Percentiles rank a stretch among this genome's conserved stretches.
phyloP scores from a whole-genome alignment of 352 stramenopile species.

The Ophiocytium majus region DNA sequence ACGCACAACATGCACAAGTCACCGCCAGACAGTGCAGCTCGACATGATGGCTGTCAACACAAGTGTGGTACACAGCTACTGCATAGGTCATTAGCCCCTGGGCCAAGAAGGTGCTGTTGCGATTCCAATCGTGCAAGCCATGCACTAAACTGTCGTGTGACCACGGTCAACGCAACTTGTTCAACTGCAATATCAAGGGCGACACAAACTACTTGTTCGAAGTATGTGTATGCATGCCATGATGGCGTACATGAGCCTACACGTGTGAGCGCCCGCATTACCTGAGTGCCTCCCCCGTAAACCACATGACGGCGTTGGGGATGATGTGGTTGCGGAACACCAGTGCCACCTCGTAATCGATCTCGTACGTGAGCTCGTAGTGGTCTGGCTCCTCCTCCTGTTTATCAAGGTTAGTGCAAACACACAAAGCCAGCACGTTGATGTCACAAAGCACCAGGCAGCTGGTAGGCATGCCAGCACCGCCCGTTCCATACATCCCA shows the following conservation, averaged over 20 bases:
- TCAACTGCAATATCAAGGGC: background rate
- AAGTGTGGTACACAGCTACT: too few relatives aligned
- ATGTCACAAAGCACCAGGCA: too few relatives aligned
- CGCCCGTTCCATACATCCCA: too few relatives aligned
- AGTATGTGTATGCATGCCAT: too few relatives aligned
- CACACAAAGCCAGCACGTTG: too few relatives aligned
- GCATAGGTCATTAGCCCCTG: too few relatives aligned
- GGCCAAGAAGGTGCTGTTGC: too few relatives aligned
- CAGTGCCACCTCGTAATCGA: conserved; percentile 70
- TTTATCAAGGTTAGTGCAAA: too few relatives aligned
- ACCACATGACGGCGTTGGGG: conserved; percentile 71
- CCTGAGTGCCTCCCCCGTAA: conserved; percentile 65
- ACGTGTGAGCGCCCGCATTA: too few relatives aligned
- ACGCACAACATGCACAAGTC: background rate
- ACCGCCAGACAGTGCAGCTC: background rate
- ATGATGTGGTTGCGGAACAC: conserved; percentile 68
- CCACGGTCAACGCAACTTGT: background rate
- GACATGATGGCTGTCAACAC: background rate
- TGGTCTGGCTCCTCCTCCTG: conserved; percentile 47
- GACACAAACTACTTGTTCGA: background rate
- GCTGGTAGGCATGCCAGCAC: too few relatives aligned
- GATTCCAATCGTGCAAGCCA: too few relatives aligned
- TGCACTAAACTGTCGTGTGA: background rate
- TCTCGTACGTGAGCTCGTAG: conserved; percentile 53
- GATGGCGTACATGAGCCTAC: too few relatives aligned